These are phyloP conservation scores for Claviceps lovelessii DNA, from an alignment of 2,329 filamentous ascomycete genomes.

Conservation along the genomic window DNA sequence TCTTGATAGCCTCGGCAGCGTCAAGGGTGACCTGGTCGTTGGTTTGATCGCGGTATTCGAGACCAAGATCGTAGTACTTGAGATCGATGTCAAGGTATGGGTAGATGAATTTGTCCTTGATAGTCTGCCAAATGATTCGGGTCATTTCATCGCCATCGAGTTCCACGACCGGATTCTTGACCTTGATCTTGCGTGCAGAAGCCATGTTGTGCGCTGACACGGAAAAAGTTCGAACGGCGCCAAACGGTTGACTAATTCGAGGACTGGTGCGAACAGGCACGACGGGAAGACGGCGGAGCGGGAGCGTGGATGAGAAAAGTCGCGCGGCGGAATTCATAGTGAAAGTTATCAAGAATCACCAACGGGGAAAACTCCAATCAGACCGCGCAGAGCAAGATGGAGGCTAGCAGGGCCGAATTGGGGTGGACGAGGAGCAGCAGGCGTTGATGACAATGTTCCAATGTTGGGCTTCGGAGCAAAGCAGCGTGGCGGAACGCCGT, in stretches of 20 bases:
- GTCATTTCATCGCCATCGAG: conserved; percentile 96
- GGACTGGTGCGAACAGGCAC: conserved; percentile 16
- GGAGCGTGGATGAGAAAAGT: conserved; percentile 16
- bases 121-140: conserved; percentile 95
- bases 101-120: conserved; percentile 97
- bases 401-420: conserved; percentile 1
- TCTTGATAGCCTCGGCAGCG: conserved; percentile 93
- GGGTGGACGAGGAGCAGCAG: neutral
- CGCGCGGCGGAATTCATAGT: conserved; percentile 17
- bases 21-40: conserved; percentile 92
- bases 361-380: neutral
- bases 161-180: conserved; percentile 98
- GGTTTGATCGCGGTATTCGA: conserved; percentile 90
- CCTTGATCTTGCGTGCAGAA: conserved; percentile 75
- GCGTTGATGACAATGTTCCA: neutral
- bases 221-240: conserved; percentile 28
- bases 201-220: conserved; percentile 58
- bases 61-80: conserved; percentile 92
- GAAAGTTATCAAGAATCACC: neutral
- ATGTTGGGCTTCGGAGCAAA: too few species aligned
- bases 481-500: too few species aligned
- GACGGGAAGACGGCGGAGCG: conserved; percentile 16
- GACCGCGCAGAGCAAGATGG: conserved; percentile 5
- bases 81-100: conserved; percentile 94
- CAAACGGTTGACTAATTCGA: conserved; percentile 32